Evolutionary conservation across 164 flowering plant species (phyloP).

Genomic region (Vitis labrusca): DNA sequence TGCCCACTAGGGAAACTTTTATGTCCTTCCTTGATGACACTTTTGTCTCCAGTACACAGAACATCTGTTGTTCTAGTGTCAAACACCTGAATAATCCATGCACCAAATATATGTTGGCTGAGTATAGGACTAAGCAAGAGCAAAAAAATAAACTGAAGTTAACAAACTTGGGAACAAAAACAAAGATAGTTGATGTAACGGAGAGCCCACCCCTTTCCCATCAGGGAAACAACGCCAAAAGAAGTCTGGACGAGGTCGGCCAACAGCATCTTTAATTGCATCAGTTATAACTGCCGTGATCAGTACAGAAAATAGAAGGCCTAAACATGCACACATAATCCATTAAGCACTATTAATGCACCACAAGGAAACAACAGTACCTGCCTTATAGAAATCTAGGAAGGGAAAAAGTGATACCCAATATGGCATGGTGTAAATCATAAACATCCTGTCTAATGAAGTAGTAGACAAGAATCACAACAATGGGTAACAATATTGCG

Average conservation of each 20-base stretch:
- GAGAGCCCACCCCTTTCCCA: slow-evolving; percentile 53
- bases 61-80: slow-evolving; percentile 49
- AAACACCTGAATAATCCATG: slow-evolving; percentile 35
- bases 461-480: slow-evolving; percentile 41
- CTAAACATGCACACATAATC: slow-evolving; percentile 27
- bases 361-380: not conserved
- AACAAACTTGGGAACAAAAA: not conserved
- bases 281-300: slow-evolving; percentile 78
- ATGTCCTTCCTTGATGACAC: slow-evolving; percentile 82
- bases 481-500: slow-evolving; percentile 55
- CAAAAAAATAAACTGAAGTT: not conserved
- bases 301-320: slow-evolving; percentile 66
- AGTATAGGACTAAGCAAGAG: not conserved
- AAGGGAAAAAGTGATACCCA: slow-evolving; percentile 35
- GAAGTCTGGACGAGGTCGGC: slow-evolving; percentile 75
- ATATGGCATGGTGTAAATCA: slow-evolving; percentile 59
- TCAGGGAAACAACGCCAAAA: slow-evolving; percentile 85
- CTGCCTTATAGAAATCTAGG: not conserved
- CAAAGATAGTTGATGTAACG: not conserved
- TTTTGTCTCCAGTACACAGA: slow-evolving; percentile 57
- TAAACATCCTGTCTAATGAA: slow-evolving; percentile 51
- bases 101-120: not conserved
- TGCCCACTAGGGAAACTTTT: slow-evolving; percentile 97
- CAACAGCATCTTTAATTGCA: slow-evolving; percentile 74
- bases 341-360: slow-evolving; percentile 7